These are phyloP conservation scores for Adiantum capillusveneris DNA, from an alignment of 75 land plant species.

Conservation along the genomic window DNA sequence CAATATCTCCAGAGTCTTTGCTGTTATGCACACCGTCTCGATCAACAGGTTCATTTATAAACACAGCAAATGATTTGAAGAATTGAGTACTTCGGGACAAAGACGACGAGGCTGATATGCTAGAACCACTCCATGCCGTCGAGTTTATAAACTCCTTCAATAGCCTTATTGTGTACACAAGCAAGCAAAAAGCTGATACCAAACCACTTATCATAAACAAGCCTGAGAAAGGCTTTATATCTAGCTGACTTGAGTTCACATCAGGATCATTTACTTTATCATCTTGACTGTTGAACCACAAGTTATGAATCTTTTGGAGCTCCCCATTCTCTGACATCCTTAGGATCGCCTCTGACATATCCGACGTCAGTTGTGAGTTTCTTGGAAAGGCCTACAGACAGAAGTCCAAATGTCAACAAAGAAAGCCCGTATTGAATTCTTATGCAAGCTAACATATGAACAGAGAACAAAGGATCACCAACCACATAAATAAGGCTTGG, in stretches of 20 bases:
- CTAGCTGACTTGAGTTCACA: constrained; percentile 40
- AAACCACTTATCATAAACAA: constrained; percentile 56
- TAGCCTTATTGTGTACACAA: constrained; percentile 22
- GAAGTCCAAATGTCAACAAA: too few species aligned
- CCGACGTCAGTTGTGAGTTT: constrained; percentile 68
- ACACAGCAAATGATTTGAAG: constrained; percentile 27
- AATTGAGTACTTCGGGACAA: constrained; percentile 17
- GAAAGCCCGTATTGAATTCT: too few species aligned
- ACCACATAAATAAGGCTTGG: too few species aligned
- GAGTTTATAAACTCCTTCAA: constrained; percentile 13
- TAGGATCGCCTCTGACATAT: constrained; percentile 75
- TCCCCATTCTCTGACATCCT: constrained; percentile 74
- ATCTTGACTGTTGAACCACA: constrained; percentile 40
- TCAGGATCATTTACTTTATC: constrained; percentile 14
- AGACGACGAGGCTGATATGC: constrained; percentile 4
- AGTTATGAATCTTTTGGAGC: constrained; percentile 69
- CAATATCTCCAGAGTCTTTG: neutral
- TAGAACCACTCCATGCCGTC: neutral
- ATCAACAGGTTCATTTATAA: constrained; percentile 33
- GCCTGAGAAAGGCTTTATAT: constrained; percentile 67
- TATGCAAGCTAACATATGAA: too few species aligned
- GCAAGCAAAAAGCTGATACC: constrained; percentile 35
- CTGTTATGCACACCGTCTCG: neutral
- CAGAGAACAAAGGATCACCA: too few species aligned
- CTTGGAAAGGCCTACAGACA: constrained; percentile 74